These are phyloP conservation scores for Populus hybrid DNA, from an alignment of 441 rosid species.

Conservation along the genomic window DNA sequence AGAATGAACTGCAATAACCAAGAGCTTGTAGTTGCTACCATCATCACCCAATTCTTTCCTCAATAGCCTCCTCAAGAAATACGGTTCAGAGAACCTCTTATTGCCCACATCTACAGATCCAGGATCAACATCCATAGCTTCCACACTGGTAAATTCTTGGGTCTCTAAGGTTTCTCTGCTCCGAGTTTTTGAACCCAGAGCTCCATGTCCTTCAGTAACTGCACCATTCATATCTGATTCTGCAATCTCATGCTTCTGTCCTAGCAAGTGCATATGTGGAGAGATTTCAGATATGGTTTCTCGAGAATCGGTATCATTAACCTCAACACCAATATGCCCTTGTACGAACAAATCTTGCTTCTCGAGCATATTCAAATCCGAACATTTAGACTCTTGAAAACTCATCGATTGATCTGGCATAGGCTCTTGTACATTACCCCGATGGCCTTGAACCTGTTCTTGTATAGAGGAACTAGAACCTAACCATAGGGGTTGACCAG, in stretches of 20 bases:
- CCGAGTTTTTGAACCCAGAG: not conserved
- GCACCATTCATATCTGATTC: not conserved
- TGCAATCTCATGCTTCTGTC: not conserved
- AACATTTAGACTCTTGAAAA: not conserved
- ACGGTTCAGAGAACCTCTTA: conserved; percentile 36
- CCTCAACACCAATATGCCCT: not conserved
- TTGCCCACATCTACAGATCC: not conserved
- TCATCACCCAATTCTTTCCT: conserved; percentile 43
- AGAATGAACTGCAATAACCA: conserved; percentile 62
- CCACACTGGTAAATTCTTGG: not conserved
- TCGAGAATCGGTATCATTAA: not conserved
- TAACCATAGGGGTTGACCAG: not conserved
- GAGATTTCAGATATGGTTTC: not conserved
- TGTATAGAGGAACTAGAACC: not conserved
- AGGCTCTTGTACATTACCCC: not conserved
- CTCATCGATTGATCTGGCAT: not conserved
- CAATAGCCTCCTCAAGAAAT: conserved; percentile 54
- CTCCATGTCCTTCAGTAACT: not conserved
- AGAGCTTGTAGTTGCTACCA: conserved; percentile 36
- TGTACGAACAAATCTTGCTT: not conserved
- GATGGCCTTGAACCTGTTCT: not conserved
- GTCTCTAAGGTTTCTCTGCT: conserved; percentile 1
- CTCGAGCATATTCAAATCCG: not conserved
- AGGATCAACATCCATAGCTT: conserved; percentile 26
- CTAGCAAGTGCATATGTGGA: not conserved